Evolutionary conservation across 208 protist species (phyloP).

Genomic region (Trypanosoma melophagium): DNA sequence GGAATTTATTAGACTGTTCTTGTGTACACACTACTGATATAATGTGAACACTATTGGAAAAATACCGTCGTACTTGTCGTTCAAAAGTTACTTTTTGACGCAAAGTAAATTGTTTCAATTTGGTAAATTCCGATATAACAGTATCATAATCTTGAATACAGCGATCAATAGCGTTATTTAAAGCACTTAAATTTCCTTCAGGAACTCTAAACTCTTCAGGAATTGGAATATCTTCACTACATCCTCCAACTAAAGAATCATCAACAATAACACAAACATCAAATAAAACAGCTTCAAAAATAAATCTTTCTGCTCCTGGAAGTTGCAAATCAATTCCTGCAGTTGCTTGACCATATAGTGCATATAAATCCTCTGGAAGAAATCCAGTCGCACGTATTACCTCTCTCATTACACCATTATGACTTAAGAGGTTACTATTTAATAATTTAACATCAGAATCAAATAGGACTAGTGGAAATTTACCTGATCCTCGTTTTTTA

Average conservation of each 20-base stretch:
- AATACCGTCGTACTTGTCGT: constrained; percentile 33
- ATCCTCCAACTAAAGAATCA: constrained; percentile 21
- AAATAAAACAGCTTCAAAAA: constrained; percentile 33
- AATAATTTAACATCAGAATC: constrained; percentile 17
- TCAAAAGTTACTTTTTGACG: constrained; percentile 24
- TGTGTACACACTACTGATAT: constrained; percentile 19
- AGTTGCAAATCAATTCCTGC: constrained; percentile 25
- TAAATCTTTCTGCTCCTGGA: constrained; percentile 31
- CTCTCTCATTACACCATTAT: neutral
- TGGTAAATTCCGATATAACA: constrained; percentile 10
- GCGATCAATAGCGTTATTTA: constrained; percentile 18
- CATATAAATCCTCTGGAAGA: constrained; percentile 23
- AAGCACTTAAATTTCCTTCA: constrained; percentile 14
- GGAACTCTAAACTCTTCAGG: constrained; percentile 25
- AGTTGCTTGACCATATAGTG: constrained; percentile 20
- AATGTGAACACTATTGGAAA: constrained; percentile 37
- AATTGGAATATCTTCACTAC: constrained; percentile 26
- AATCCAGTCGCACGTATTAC: constrained; percentile 20
- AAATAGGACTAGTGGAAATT: constrained; percentile 22
- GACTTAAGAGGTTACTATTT: constrained; percentile 5
- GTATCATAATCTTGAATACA: constrained; percentile 19
- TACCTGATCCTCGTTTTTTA: neutral
- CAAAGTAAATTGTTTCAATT: constrained; percentile 22
- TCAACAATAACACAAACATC: constrained; percentile 30
- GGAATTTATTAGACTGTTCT: constrained; percentile 9